phyloP scores from a whole-genome alignment of 1,139 yeast species.

The Taphrina confusa region DNA sequence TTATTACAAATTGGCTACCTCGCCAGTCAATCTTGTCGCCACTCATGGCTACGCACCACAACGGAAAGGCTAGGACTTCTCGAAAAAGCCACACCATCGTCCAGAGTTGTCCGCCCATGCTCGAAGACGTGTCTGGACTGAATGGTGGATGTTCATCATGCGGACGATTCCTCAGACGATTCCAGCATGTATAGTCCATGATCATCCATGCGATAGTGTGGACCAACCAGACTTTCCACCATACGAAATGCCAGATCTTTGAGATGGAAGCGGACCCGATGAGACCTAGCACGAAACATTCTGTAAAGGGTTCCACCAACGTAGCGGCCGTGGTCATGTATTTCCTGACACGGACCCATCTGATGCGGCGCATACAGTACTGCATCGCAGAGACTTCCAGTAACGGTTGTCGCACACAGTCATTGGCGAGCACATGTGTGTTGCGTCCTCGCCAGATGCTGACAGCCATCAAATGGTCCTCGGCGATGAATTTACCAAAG shows the following conservation, averaged over 20 bases:
- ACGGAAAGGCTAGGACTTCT: constrained; percentile 75
- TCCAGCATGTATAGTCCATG: constrained; percentile 50
- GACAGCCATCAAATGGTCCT: constrained; percentile 89
- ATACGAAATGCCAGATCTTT: constrained; percentile 45
- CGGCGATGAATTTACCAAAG: constrained; percentile 83
- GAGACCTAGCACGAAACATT: constrained; percentile 64
- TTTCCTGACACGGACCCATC: constrained; percentile 88
- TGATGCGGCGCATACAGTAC: constrained; percentile 65
- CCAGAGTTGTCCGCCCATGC: constrained; percentile 46
- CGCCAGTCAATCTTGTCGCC: constrained; percentile 85
- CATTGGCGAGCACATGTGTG: constrained; percentile 76
- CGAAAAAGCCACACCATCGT: constrained; percentile 63
- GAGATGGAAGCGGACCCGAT: constrained; percentile 55
- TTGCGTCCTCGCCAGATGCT: constrained; percentile 72
- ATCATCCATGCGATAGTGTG: constrained; percentile 62
- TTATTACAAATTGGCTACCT: constrained; percentile 70
- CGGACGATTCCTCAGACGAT: constrained; percentile 40
- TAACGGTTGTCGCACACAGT: constrained; percentile 77
- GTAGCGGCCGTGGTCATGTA: constrained; percentile 89
- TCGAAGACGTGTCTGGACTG: constrained; percentile 46
- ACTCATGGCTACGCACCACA: constrained; percentile 77
- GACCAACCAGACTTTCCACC: constrained; percentile 60
- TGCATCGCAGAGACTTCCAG: constrained; percentile 56
- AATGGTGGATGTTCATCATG: constrained; percentile 43
- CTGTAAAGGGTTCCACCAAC: constrained; percentile 82